Evolutionary conservation across 441 rosid species (phyloP).

Genomic region (Melastoma candidum): DNA sequence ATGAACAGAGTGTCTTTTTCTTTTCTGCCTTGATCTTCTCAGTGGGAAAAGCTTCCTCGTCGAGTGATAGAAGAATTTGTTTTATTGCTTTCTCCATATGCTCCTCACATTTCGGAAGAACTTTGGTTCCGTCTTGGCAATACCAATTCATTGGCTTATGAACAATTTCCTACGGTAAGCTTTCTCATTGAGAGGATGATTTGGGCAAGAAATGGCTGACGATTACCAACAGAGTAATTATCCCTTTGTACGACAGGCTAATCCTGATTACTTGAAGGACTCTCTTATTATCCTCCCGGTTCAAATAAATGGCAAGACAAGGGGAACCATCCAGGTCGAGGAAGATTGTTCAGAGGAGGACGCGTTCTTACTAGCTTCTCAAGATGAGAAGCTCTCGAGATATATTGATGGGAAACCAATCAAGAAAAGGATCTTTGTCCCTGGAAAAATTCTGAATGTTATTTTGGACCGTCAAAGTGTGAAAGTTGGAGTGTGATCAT

Average conservation of each 20-base stretch:
- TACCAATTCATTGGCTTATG: conserved; percentile 51
- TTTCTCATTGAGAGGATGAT: background rate
- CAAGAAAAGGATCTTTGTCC: conserved; percentile 71
- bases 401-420: conserved; percentile 52
- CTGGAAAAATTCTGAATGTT: conserved; percentile 81
- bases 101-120: conserved; percentile 97
- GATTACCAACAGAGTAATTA: too few relatives aligned
- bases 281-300: conserved; percentile 55
- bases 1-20: background rate
- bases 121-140: conserved; percentile 87
- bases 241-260: conserved; percentile 38
- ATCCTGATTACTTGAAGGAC: conserved; percentile 62
- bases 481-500: conserved; percentile 32
- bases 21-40: conserved; percentile 7
- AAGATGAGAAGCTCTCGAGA: conserved; percentile 57
- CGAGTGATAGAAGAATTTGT: conserved; percentile 56
- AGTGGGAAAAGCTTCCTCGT: conserved; percentile 86
- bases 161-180: conserved; percentile 62
- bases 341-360: conserved; percentile 83
- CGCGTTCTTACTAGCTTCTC: conserved; percentile 52
- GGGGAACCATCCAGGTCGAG: conserved; percentile 83
- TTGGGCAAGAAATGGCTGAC: background rate
- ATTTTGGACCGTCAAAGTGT: conserved; percentile 51
- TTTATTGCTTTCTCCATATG: conserved; percentile 79
- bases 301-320: conserved; percentile 92